Evolutionary conservation across 2,329 filamentous ascomycete species (phyloP).

Genomic region (Neofusicoccum sp.): DNA sequence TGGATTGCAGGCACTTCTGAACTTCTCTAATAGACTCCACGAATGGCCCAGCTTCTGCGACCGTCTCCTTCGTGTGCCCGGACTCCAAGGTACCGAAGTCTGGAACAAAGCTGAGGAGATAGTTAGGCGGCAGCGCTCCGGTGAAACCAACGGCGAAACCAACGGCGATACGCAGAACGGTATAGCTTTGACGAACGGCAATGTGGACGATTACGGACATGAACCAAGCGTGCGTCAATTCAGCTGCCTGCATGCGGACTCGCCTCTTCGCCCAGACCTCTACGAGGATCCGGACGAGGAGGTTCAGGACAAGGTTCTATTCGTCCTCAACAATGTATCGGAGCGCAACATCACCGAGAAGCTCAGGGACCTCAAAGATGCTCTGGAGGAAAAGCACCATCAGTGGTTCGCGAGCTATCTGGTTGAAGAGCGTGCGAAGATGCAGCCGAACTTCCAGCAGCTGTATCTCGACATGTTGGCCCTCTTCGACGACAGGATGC

Average conservation of each 20-base stretch:
- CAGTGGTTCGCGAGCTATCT: slow-evolving; percentile 97
- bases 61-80: slow-evolving; percentile 76
- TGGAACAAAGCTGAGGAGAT: slow-evolving; percentile 80
- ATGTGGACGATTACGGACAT: slow-evolving; percentile 28
- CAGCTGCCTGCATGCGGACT: slow-evolving; percentile 72
- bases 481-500: slow-evolving; percentile 71
- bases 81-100: slow-evolving; percentile 79
- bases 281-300: slow-evolving; percentile 84
- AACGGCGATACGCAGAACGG: slow-evolving; percentile 46
- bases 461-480: slow-evolving; percentile 89
- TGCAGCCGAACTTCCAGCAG: slow-evolving; percentile 94
- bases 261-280: slow-evolving; percentile 59
- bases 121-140: slow-evolving; percentile 64
- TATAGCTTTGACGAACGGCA: slow-evolving; percentile 66
- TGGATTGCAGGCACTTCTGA: slow-evolving; percentile 88
- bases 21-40: slow-evolving; percentile 75
- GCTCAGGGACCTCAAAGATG: slow-evolving; percentile 74
- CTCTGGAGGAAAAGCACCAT: slow-evolving; percentile 76
- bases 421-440: slow-evolving; percentile 92
- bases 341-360: slow-evolving; percentile 83
- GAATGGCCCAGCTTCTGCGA: slow-evolving; percentile 97
- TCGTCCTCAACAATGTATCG: slow-evolving; percentile 95
- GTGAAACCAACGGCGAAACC: slow-evolving; percentile 57
- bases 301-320: slow-evolving; percentile 88
- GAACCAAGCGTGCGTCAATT: slow-evolving; percentile 72